Conservation (phyloP, 768 basidiomycete species). For the Trametes sanguinea region DNA sequence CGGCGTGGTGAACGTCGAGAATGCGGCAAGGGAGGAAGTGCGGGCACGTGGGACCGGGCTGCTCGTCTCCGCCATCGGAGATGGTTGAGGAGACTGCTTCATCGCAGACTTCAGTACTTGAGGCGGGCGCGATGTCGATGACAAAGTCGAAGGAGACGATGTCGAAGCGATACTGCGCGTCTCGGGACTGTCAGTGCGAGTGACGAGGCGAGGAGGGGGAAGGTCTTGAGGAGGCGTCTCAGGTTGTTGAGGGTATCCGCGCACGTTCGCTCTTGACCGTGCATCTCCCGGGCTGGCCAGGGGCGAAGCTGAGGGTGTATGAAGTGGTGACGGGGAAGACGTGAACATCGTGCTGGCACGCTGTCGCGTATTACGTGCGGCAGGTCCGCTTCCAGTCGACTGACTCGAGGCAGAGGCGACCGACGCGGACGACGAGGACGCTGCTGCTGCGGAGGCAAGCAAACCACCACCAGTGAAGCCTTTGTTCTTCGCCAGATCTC, state of each 20-base stretch:
- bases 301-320: conserved; percentile 10
- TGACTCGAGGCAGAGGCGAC: conserved; percentile 8
- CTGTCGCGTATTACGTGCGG: conserved; percentile 2
- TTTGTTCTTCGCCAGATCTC: conserved; percentile 10
- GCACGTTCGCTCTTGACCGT: conserved; percentile 11
- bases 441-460: conserved; percentile 13
- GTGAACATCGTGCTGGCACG: conserved; percentile 16
- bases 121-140: background rate
- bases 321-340: conserved; percentile 7
- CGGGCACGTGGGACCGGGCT: conserved; percentile 3
- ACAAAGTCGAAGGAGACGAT: background rate
- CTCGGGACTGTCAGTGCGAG: conserved; percentile 5
- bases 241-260: background rate
- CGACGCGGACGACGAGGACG: background rate
- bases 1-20: conserved; percentile 18
- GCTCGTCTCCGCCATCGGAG: conserved; percentile 1
- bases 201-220: background rate
- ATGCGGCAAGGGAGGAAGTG: conserved; percentile 10
- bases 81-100: conserved; percentile 13
- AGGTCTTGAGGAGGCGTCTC: conserved; percentile 6
- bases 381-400: conserved; percentile 9
- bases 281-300: conserved; percentile 8
- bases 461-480: conserved; percentile 33
- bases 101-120: conserved; percentile 15
- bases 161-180: background rate